Evolutionary conservation across 2,329 filamentous ascomycete genomes (phyloP), one percentile per base, ranked within the genome.

Genomic region (Fusarium buharicum): DNA sequence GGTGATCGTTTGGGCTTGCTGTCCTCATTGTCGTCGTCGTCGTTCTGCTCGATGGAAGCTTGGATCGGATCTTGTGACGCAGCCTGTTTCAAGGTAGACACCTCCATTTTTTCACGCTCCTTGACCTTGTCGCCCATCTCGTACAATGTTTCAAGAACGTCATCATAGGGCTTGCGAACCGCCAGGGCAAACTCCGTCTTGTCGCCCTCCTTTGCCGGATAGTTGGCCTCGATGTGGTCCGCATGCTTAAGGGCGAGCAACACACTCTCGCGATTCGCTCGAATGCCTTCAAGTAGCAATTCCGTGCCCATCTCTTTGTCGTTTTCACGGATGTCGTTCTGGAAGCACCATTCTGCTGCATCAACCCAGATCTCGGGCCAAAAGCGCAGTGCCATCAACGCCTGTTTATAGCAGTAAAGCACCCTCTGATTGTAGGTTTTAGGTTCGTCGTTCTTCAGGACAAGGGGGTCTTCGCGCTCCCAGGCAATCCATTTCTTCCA

Each of bases 341-440:
- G 85, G 70, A 93, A 93, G 75, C 92, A 97, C 86, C 94, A 98
- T 65, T 96, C 91, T 1, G 93, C 91, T 10, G 93, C 94, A 58
- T 97, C 93, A 45, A 93, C 93, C 95, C 95, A 99, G 68, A 97
- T 88, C 73, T 96, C 91, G 4, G 95, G 93, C 86, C 94, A 95
- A 77, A 98, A 99, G 46, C 93, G 88, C 51, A 99, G 80, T 4
- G 93, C 90, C 90, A 97, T 97, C 41, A 96, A 79, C 5, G 94
- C 92, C 74, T 97, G 94, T 74, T 93, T 95, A 81, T 97, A 98
- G 63, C 92, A 90, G 75, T 96, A 96, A 8, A 97, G 76, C 37
- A 98, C 86, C 36, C 95, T 89, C 65, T 90, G 85, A 66, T 90
- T 90, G 76, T 90, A 95, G 7, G 86, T 83, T 48, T 87, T 84